A percentile compares a stretch with the other conserved stretches of the same genome.
Conservation (phyloP, 2,329 filamentous ascomycete species). For the Endothia cerciana region DNA sequence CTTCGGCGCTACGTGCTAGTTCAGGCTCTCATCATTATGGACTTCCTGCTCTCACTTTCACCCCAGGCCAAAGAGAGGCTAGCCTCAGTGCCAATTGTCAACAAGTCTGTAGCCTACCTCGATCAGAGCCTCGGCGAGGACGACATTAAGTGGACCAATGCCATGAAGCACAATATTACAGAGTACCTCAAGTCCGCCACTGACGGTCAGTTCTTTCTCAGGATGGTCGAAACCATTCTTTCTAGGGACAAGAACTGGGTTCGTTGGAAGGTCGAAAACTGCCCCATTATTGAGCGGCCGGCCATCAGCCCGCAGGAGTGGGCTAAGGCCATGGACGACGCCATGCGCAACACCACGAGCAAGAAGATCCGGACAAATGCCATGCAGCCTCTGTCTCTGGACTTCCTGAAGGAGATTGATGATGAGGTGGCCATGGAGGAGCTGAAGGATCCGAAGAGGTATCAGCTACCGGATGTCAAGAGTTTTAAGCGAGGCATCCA, state of each 20-base stretch:
- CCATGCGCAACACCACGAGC: constrained; percentile 68
- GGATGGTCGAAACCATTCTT: constrained; percentile 95
- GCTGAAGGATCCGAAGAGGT: constrained; percentile 68
- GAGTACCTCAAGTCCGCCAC: constrained; percentile 79
- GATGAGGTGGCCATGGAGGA: constrained; percentile 64
- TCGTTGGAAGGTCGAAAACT: constrained; percentile 95
- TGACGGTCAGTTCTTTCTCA: constrained; percentile 91
- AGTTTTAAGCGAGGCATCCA: constrained; percentile 75
- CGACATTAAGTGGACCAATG: constrained; percentile 84
- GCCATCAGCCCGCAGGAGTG: constrained; percentile 72
- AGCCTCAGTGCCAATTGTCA: constrained; percentile 62
- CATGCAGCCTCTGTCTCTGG: constrained; percentile 74
- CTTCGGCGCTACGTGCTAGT: constrained; percentile 94
- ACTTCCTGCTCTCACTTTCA: constrained; percentile 92
- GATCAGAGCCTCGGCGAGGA: constrained; percentile 78
- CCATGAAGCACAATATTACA: constrained; percentile 78
- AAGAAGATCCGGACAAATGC: constrained; percentile 72
- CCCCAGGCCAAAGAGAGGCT: constrained; percentile 80
- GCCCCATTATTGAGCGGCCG: constrained; percentile 80
- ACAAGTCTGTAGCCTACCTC: constrained; percentile 85
- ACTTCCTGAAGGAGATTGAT: constrained; percentile 74
- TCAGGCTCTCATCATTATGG: constrained; percentile 90
- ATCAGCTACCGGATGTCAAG: constrained; percentile 69
- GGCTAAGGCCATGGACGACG: constrained; percentile 67
- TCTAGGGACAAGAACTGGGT: constrained; percentile 98